Conservation (phyloP, 2,329 filamentous ascomycete species). For the Magnaporthiopsis rhizophila region DNA sequence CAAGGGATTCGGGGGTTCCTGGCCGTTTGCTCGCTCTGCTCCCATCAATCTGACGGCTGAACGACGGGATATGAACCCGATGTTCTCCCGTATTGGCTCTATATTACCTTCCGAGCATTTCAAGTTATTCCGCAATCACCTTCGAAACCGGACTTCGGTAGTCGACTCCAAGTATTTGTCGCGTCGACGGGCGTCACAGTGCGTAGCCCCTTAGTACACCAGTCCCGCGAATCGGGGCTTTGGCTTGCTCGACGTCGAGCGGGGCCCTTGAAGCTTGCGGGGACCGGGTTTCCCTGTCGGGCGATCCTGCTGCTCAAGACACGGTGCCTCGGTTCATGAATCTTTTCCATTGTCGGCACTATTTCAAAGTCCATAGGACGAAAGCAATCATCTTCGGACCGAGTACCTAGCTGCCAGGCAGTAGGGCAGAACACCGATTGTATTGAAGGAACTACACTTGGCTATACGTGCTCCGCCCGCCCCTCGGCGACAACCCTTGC, state of each 20-base stretch:
- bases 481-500: too few relatives aligned
- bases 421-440: too few relatives aligned
- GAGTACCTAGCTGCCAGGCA: too few relatives aligned
- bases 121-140: neutral
- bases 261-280: neutral
- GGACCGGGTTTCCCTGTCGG: neutral
- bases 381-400: too few relatives aligned
- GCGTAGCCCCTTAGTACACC: neutral
- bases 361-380: neutral
- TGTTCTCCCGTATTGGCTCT: neutral
- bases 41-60: neutral
- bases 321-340: neutral
- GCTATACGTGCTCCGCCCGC: too few relatives aligned
- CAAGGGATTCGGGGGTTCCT: neutral
- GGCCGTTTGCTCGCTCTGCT: neutral
- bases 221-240: neutral
- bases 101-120: too few relatives aligned
- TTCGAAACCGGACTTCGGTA: too few relatives aligned
- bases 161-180: neutral
- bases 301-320: too few relatives aligned
- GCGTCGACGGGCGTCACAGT: neutral
- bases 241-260: neutral
- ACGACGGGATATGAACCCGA: neutral
- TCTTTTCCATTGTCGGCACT: neutral
- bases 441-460: too few relatives aligned